Base-by-base conservation (phyloP, 192 early-diverging fungal genomes). In the Backusella luteola region DNA sequence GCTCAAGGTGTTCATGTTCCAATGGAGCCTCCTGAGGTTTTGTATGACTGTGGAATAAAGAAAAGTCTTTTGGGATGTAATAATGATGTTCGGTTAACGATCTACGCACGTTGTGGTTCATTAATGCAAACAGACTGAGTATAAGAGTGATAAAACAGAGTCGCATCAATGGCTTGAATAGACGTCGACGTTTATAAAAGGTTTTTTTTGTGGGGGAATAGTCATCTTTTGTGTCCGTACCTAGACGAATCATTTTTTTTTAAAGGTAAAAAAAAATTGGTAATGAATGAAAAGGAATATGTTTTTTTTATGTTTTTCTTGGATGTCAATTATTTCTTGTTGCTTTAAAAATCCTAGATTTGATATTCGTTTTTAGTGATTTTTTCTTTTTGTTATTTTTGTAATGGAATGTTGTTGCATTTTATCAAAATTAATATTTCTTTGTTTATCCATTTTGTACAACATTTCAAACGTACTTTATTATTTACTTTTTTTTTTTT, bases 371-470 rank as follows among this genome's bases (percentile, higher is more conserved):
- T 56, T 56, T 21, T 56, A 39, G 38, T 39, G 38, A 39, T 56
- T 19, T 56, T 21, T 8, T 53, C 21, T 19, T 21, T 56, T 56
- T 56, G 6, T 56, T 56, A 11, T 56, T 56, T 56, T 56, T 56
- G 19, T n/a, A 11, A 23, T 23, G 53, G 53, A 56, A 56, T 56
- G 53, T 56, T 56, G 19, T 56, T 56, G n/a, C 53, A 23, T 56
- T 56, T 56, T 56, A 21, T 56, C 21, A 44, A 44, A 44, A 44
- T 56, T 56, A 56, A 56, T 56, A 56, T 21, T 23, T 59, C 53
- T 59, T 59, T 26, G 53, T 59, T 59, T 59, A 59, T 59, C 53
- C 66, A 67, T 67, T 67, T 36, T 67, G 66, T 35, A 32, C 66
- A 14, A 35, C 66, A 59, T 59, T 67, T 35, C 66, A 67, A 67